Conservation (phyloP, 768 basidiomycete species). For the Podaxis pistillaris region DNA sequence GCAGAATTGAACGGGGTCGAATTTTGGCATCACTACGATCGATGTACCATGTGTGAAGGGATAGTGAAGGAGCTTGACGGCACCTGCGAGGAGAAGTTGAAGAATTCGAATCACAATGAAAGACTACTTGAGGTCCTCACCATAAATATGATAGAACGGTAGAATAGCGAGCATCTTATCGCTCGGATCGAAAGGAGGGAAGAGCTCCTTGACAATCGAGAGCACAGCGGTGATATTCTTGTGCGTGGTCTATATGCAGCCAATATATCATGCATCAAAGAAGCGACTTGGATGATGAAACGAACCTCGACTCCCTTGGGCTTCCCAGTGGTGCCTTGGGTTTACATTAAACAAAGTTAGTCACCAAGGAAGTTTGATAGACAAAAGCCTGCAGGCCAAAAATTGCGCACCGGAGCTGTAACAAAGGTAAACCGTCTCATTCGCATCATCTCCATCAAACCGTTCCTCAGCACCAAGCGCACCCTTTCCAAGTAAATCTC, state of each 20-base stretch:
- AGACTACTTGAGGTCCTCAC: slow-evolving; percentile 18
- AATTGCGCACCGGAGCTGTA: slow-evolving; percentile 42
- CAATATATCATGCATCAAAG: neutral
- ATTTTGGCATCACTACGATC: slow-evolving; percentile 59
- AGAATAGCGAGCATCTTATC: slow-evolving; percentile 64
- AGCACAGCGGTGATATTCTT: slow-evolving; percentile 64
- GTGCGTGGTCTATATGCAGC: slow-evolving; percentile 52
- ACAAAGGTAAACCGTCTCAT: slow-evolving; percentile 65
- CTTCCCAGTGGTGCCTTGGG: slow-evolving; percentile 71
- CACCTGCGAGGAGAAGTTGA: slow-evolving; percentile 35
- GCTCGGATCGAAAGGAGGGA: slow-evolving; percentile 36
- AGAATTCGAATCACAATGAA: neutral
- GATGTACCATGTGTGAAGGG: slow-evolving; percentile 51
- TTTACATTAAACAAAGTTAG: neutral
- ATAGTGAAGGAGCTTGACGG: slow-evolving; percentile 60
- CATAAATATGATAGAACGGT: slow-evolving; percentile 54
- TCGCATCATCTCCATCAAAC: slow-evolving; percentile 48
- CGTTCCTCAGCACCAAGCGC: slow-evolving; percentile 49
- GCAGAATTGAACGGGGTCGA: slow-evolving; percentile 71
- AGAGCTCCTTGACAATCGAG: slow-evolving; percentile 44
- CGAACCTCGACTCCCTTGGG: slow-evolving; percentile 66
- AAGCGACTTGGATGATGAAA: neutral
- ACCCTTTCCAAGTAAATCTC: slow-evolving; percentile 52
- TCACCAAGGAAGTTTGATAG: neutral
- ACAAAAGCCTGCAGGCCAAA: neutral